Percentiles rank a stretch among this genome's conserved stretches.
phyloP scores from a whole-genome alignment of 1,284 basidiomycete species.

The Fistulina hepatica region DNA sequence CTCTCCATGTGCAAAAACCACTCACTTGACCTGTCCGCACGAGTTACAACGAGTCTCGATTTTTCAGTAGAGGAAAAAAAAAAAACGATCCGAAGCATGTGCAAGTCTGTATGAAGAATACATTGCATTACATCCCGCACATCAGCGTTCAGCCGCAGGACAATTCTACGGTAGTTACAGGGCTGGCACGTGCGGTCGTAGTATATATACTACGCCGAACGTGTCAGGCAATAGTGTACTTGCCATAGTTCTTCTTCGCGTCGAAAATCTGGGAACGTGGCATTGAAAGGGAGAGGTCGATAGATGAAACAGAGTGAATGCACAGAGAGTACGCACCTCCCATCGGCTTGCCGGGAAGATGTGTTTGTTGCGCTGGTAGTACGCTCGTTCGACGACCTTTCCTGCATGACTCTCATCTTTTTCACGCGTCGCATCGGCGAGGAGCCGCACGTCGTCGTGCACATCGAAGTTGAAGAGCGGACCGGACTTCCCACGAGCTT shows the following conservation, averaged over 20 bases:
- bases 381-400: conserved; percentile 94
- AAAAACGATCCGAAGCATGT: no score
- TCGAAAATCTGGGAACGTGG: conserved; percentile 62
- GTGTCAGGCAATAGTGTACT: conserved; percentile 66
- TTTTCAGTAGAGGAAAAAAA: no score
- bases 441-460: conserved; percentile 91
- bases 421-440: conserved; percentile 92
- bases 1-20: no score
- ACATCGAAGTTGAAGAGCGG: conserved; percentile 99
- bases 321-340: conserved; percentile 51
- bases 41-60: no score
- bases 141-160: no score
- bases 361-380: conserved; percentile 94
- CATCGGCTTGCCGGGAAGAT: conserved; percentile 94
- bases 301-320: neutral
- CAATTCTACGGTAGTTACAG: no score
- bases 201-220: no score
- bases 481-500: conserved; percentile 95
- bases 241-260: conserved; percentile 83
- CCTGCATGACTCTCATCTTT: conserved; percentile 99
- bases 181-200: no score
- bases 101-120: no score
- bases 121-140: no score
- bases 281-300: conserved; percentile 3
- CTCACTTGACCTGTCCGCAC: no score